Percentiles rank a stretch among this genome's conserved stretches.
phyloP scores from a whole-genome alignment of 169 alveolate species.

The Amoebophrya sp. region DNA sequence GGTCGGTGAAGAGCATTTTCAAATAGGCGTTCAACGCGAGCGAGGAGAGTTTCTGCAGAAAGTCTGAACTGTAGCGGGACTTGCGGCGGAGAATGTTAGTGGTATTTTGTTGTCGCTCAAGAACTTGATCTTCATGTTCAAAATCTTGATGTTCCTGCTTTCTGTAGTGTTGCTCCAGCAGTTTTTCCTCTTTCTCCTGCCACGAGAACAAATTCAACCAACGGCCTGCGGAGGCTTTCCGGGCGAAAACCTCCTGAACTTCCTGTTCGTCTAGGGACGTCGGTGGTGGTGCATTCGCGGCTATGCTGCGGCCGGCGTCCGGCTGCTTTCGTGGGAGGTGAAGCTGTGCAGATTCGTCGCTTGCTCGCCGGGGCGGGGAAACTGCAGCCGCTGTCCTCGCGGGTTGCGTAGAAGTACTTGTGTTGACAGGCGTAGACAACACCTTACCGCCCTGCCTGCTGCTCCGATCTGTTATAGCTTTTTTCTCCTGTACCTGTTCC shows the following conservation, averaged over 20 bases:
- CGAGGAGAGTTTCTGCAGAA: background rate
- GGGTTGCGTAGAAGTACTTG: too few relatives aligned
- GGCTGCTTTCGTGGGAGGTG: too few relatives aligned
- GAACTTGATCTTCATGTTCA: too few relatives aligned
- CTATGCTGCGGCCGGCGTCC: background rate
- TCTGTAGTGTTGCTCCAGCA: too few relatives aligned
- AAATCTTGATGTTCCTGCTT: too few relatives aligned
- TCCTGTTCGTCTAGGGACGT: background rate
- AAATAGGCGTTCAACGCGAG: background rate
- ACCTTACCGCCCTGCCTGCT: background rate
- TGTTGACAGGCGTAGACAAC: too few relatives aligned
- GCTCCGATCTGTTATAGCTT: too few relatives aligned
- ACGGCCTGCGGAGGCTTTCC: background rate
- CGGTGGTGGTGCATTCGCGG: background rate
- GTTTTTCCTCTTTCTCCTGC: background rate
- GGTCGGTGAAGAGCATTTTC: background rate
- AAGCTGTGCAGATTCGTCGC: background rate
- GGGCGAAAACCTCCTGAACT: background rate
- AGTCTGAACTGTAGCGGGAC: background rate
- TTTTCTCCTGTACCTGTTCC: too few relatives aligned
- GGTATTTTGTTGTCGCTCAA: too few relatives aligned
- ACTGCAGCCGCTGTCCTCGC: too few relatives aligned
- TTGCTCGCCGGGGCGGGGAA: background rate
- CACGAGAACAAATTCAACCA: background rate
- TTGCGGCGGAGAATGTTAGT: background rate